Percentiles rank a stretch among this genome's conserved stretches.
phyloP scores from a whole-genome alignment of 257 asterid genomes.

The Ophiorrhiza pumila region DNA sequence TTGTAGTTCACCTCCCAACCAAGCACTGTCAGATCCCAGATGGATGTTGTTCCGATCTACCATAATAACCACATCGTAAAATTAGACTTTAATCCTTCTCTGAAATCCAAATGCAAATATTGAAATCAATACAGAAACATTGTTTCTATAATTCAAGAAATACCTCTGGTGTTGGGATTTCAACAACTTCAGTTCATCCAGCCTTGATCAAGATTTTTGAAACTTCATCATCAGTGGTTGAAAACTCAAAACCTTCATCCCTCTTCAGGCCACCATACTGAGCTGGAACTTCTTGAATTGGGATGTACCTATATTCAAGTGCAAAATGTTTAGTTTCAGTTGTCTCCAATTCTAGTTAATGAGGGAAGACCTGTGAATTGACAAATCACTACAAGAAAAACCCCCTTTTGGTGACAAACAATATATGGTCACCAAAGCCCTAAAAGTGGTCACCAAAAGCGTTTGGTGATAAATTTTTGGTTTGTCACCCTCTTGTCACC shows the following conservation, averaged over 20 bases:
- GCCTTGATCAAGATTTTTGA: conserved; percentile 55
- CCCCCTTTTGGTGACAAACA: too few species aligned
- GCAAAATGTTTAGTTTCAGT: conserved; percentile 4
- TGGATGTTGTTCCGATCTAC: conserved; percentile 61
- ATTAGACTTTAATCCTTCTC: background rate
- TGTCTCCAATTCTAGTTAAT: too few species aligned
- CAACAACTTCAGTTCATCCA: conserved; percentile 59
- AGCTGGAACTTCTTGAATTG: conserved; percentile 64
- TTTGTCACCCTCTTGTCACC: too few species aligned
- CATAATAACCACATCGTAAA: background rate
- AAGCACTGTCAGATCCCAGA: conserved; percentile 59
- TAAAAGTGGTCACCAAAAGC: too few species aligned
- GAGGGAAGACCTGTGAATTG: background rate
- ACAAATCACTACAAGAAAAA: too few species aligned
- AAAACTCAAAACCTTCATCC: conserved; percentile 55
- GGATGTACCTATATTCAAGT: conserved; percentile 48
- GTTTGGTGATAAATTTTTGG: too few species aligned
- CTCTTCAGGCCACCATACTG: conserved; percentile 71
- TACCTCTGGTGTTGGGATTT: conserved; percentile 71
- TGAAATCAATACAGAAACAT: background rate
- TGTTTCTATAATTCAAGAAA: too few species aligned
- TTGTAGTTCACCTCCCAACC: conserved; percentile 78
- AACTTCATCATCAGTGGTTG: conserved; percentile 40
- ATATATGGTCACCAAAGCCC: too few species aligned
- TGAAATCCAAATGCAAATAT: background rate